These are phyloP conservation scores for Tephrocybe rancida DNA, from an alignment of 768 basidiomycete species.

Conservation along the genomic window DNA sequence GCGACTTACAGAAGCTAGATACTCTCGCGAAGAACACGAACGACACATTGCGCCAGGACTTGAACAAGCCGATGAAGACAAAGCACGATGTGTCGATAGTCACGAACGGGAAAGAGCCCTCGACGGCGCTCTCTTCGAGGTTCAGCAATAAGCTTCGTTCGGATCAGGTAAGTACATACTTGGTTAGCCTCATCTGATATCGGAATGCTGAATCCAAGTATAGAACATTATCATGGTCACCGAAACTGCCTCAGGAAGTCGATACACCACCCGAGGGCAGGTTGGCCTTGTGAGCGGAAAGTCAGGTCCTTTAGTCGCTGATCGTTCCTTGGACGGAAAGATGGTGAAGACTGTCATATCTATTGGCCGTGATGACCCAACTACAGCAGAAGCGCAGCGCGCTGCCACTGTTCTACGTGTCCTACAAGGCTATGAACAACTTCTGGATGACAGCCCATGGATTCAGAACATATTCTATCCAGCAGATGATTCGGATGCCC, in stretches of 20 bases:
- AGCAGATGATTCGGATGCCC: conserved; percentile 17
- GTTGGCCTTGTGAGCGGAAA: conserved; percentile 46
- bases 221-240: conserved; percentile 8
- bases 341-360: conserved; percentile 44
- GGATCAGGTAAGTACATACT: conserved; percentile 35
- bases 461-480: conserved; percentile 51
- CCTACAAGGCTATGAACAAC: conserved; percentile 39
- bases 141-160: conserved; percentile 37
- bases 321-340: conserved; percentile 25
- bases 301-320: conserved; percentile 26
- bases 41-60: conserved; percentile 47
- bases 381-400: conserved; percentile 55
- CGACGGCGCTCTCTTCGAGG: conserved; percentile 33
- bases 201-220: conserved; percentile 12
- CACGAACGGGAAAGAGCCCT: conserved; percentile 22
- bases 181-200: neutral
- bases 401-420: conserved; percentile 41
- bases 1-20: conserved; percentile 30
- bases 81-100: conserved; percentile 42
- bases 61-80: conserved; percentile 44
- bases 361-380: conserved; percentile 57
- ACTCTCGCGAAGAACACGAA: conserved; percentile 48
- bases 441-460: conserved; percentile 47
- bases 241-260: conserved; percentile 23
- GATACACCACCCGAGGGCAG: conserved; percentile 42